Evolutionary conservation across 73 alveolate genomes (phyloP).

Genomic region (Durusdinium trenchii): DNA sequence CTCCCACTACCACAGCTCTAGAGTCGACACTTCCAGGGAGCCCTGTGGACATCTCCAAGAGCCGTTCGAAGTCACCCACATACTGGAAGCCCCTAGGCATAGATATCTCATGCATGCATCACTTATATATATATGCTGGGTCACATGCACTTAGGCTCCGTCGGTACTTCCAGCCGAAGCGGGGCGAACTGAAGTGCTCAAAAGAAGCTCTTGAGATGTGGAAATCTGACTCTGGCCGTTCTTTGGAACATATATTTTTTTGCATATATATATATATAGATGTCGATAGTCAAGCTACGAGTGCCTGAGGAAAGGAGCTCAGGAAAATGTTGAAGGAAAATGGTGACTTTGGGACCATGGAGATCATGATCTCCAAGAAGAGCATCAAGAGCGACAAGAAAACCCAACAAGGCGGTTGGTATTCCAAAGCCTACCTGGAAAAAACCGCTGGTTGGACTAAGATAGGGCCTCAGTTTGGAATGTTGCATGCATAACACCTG

Average conservation of each 20-base stretch:
- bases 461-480: neutral
- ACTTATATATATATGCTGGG: neutral
- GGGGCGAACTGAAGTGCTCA: constrained; percentile 14
- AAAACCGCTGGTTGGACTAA: neutral
- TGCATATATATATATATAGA: too few relatives aligned
- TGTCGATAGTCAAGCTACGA: neutral
- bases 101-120: too few relatives aligned
- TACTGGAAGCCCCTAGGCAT: constrained; percentile 23
- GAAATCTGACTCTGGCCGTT: neutral
- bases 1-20: neutral
- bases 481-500: neutral
- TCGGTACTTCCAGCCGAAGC: constrained; percentile 17
- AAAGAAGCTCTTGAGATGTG: neutral
- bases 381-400: neutral
- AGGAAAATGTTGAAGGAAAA: neutral
- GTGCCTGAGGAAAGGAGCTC: neutral
- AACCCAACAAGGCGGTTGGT: neutral
- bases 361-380: neutral
- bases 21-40: neutral
- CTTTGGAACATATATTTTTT: neutral
- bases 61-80: neutral
- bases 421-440: neutral
- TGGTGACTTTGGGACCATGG: neutral
- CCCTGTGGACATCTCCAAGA: neutral
- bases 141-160: neutral